Evolutionary conservation across 108 stramenopile genomes (phyloP).

Genomic region (Licmophora abbreviata): DNA sequence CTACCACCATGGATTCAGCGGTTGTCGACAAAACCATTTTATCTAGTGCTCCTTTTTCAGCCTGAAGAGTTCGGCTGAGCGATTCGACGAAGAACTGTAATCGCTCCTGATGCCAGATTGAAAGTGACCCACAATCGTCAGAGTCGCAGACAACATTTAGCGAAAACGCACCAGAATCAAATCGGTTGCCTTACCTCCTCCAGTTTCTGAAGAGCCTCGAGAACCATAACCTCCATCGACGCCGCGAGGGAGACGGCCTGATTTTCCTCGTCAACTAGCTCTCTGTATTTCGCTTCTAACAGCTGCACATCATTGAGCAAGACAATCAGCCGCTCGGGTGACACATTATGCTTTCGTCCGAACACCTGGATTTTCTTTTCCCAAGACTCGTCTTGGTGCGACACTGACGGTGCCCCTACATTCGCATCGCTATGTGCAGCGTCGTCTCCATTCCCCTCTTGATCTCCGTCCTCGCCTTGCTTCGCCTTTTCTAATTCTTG

Average conservation of each 20-base stretch:
- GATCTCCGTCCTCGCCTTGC: not conserved
- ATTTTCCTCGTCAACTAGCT: slow-evolving; percentile 40
- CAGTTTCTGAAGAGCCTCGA: slow-evolving; percentile 39
- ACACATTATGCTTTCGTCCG: slow-evolving; percentile 13
- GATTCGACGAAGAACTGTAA: slow-evolving; percentile 30
- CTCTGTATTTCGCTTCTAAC: slow-evolving; percentile 24
- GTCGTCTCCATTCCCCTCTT: not conserved
- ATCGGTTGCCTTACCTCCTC: no score
- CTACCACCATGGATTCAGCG: slow-evolving; percentile 10
- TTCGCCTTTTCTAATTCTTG: slow-evolving; percentile 9
- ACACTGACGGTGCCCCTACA: not conserved
- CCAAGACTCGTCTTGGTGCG: slow-evolving; percentile 13
- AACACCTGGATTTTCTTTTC: slow-evolving; percentile 15
- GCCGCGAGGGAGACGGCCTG: slow-evolving; percentile 23
- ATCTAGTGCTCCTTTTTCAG: slow-evolving; percentile 21
- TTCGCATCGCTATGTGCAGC: slow-evolving; percentile 4
- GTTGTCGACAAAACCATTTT: slow-evolving; percentile 20
- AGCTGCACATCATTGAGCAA: slow-evolving; percentile 25
- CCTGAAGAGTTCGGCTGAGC: slow-evolving; percentile 19
- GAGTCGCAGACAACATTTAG: no score
- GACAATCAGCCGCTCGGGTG: slow-evolving; percentile 12
- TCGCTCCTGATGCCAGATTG: no score
- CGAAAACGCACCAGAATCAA: no score
- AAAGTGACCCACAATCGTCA: no score
- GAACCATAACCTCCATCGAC: slow-evolving; percentile 35